Percentiles rank a stretch among this genome's conserved stretches.
Evolutionary conservation across 495 filamentous ascomycete genomes (phyloP).

Genomic region (Hyaloscypha hepaticicola): DNA sequence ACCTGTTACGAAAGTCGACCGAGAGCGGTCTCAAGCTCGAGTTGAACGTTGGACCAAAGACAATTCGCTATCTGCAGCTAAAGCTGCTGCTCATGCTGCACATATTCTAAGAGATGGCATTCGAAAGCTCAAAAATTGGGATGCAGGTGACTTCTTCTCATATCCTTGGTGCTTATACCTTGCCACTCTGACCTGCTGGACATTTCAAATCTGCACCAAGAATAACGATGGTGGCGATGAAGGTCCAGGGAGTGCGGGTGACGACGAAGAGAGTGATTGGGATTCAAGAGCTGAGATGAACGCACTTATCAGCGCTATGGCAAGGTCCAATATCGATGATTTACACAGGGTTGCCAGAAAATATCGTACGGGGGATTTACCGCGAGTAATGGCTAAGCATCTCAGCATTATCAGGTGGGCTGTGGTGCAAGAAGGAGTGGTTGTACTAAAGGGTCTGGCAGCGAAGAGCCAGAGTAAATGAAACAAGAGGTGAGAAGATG

Average conservation of each 20-base stretch:
- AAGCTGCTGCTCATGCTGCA: conserved; percentile 48
- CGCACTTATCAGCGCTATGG: conserved; percentile 36
- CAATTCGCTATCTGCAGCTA: conserved; percentile 29
- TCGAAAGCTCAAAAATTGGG: conserved; percentile 47
- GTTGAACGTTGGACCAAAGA: conserved; percentile 40
- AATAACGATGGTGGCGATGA: conserved; percentile 5
- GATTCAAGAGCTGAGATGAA: conserved; percentile 43
- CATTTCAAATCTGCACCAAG: conserved; percentile 37
- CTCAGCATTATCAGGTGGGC: conserved; percentile 56
- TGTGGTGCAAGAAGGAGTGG: conserved; percentile 56
- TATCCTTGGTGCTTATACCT: conserved; percentile 59
- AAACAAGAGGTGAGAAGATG: background rate
- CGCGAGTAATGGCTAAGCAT: conserved; percentile 50
- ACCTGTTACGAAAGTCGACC: conserved; percentile 43
- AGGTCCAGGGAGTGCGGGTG: conserved; percentile 13
- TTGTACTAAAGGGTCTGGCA: conserved; percentile 44
- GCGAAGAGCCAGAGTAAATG: conserved; percentile 21
- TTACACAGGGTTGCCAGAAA: conserved; percentile 31
- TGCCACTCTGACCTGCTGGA: conserved; percentile 52
- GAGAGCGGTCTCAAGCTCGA: conserved; percentile 37
- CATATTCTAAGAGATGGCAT: conserved; percentile 47
- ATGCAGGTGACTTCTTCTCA: conserved; percentile 51
- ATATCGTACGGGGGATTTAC: conserved; percentile 37
- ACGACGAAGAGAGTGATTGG: conserved; percentile 41
- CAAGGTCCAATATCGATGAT: conserved; percentile 27